Conservation (phyloP, 1,284 basidiomycete genomes). For the Fomitopsis pinicola region DNA sequence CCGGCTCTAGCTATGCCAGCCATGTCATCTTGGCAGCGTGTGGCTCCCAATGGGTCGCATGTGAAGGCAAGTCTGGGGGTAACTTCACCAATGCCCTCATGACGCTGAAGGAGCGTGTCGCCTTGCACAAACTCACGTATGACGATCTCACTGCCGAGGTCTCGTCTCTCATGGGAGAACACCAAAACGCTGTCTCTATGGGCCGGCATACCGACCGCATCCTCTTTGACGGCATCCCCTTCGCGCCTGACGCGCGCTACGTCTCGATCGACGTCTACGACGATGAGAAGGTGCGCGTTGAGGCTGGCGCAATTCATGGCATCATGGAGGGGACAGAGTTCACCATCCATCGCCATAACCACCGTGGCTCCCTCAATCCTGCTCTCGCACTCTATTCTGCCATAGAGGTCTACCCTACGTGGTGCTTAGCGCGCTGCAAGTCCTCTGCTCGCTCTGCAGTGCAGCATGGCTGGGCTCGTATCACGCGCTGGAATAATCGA, state of each 20-base stretch:
- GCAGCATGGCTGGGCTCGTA: slow-evolving; percentile 48
- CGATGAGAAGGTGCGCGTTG: slow-evolving; percentile 39
- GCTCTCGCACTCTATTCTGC: slow-evolving; percentile 45
- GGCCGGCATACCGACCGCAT: slow-evolving; percentile 46
- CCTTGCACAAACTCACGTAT: slow-evolving; percentile 51
- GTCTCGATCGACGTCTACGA: slow-evolving; percentile 39
- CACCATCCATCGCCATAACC: slow-evolving; percentile 55
- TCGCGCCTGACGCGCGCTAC: slow-evolving; percentile 42
- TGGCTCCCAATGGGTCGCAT: slow-evolving; percentile 44
- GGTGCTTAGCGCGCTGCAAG: slow-evolving; percentile 47
- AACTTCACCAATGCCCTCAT: slow-evolving; percentile 53
- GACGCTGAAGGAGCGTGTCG: slow-evolving; percentile 36
- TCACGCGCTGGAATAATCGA: slow-evolving; percentile 51
- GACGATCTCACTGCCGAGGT: slow-evolving; percentile 43
- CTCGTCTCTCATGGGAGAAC: slow-evolving; percentile 20
- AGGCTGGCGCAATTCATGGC: slow-evolving; percentile 56
- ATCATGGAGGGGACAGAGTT: slow-evolving; percentile 57
- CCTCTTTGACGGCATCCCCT: slow-evolving; percentile 53
- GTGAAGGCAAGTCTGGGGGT: slow-evolving; percentile 58
- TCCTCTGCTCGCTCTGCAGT: slow-evolving; percentile 28
- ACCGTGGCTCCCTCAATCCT: slow-evolving; percentile 50
- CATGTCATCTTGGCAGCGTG: slow-evolving; percentile 57
- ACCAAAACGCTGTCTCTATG: slow-evolving; percentile 47
- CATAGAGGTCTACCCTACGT: slow-evolving; percentile 50
- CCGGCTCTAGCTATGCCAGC: slow-evolving; percentile 34